These are phyloP conservation scores for Aureobasidium subglaciale DNA, from an alignment of 2,329 filamentous ascomycete genomes.

Conservation along the genomic window DNA sequence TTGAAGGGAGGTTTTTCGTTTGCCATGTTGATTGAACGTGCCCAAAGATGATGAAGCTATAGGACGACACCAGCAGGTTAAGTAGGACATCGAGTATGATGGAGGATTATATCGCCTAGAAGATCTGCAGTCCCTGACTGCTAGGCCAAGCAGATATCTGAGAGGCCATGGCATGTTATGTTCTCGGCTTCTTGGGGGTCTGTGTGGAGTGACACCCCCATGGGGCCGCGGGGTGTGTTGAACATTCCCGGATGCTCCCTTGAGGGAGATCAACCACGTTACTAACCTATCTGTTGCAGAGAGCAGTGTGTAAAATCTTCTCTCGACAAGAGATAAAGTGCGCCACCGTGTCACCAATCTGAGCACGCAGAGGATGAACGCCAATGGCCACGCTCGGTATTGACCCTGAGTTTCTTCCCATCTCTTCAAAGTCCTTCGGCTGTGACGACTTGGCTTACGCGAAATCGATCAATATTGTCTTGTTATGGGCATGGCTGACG, in stretches of 20 bases:
- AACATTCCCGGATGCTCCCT: neutral
- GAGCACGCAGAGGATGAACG: no score
- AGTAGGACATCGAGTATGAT: neutral
- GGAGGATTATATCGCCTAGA: neutral
- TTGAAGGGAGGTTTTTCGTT: neutral
- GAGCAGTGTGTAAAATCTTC: no score
- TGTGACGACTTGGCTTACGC: neutral
- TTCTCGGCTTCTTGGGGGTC: neutral
- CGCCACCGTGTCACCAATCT: no score
- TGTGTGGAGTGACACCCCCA: neutral
- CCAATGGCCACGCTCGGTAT: neutral
- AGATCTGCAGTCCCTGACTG: neutral
- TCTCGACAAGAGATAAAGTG: no score
- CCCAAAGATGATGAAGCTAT: neutral
- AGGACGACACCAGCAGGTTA: neutral
- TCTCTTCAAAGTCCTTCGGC: neutral
- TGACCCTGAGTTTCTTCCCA: neutral
- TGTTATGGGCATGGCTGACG: conserved; percentile 9
- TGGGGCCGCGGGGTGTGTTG: neutral
- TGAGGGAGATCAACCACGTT: no score
- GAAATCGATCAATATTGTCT: neutral
- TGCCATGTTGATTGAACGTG: neutral
- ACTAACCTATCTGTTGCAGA: no score
- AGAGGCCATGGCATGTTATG: neutral
- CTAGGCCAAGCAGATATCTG: conserved; percentile 4